Conservation (phyloP, 306 rosid genomes). For the Sesbania bispinosa region DNA sequence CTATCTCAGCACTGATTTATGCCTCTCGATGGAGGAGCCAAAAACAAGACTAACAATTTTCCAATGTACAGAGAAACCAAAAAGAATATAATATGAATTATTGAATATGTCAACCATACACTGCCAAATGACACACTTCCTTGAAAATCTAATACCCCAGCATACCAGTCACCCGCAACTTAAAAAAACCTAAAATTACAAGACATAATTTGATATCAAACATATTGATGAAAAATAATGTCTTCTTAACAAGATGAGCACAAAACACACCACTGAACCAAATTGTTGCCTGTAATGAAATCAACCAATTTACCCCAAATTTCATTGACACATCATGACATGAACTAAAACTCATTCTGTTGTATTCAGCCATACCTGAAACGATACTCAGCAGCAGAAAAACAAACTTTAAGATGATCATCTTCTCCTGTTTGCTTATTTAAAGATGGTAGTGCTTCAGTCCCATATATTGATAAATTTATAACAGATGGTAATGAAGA, state of each 20-base stretch:
- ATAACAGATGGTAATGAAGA: conserved; percentile 61
- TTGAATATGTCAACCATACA: not conserved
- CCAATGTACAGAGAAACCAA: not conserved
- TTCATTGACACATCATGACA: conserved; percentile 8
- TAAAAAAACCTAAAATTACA: not conserved
- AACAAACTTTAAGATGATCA: conserved; percentile 37
- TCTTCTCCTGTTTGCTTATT: conserved; percentile 37
- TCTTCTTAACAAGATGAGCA: not conserved
- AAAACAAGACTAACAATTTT: conserved; percentile 12
- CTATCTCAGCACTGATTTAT: not conserved
- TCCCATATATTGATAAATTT: conserved; percentile 53
- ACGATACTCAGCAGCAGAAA: conserved; percentile 65
- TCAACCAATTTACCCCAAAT: not conserved
- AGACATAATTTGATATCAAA: not conserved
- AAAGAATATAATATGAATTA: not conserved
- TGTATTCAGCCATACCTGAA: conserved; percentile 62
- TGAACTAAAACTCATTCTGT: not conserved
- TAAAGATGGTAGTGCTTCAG: conserved; percentile 35
- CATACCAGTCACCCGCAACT: not conserved
- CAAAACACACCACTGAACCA: not conserved
- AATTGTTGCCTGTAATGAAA: not conserved
- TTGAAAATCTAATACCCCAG: conserved; percentile 1
- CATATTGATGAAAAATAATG: not conserved
- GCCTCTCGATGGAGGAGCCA: not conserved
- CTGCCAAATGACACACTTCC: not conserved